Evolutionary conservation across 2,329 filamentous ascomycete genomes (phyloP), one percentile per base, ranked within the genome.

Genomic region (Claviceps paspali): DNA sequence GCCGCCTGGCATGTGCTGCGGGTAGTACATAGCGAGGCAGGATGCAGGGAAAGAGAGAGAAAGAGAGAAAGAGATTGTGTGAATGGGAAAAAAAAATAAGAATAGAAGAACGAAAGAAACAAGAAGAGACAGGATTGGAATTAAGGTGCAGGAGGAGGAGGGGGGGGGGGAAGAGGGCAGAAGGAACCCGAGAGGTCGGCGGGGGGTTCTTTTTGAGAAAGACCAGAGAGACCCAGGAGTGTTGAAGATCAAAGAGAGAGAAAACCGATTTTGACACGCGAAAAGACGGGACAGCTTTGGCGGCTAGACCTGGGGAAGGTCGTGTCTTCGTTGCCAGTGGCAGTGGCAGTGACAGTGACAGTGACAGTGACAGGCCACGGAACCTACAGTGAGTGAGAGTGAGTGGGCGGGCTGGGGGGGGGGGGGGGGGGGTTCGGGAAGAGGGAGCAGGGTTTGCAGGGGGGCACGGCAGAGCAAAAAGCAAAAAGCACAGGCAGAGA

Each of bases 1-100:
- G 42, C 79, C 79, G 47, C 78, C 73, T 49, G 82, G 82, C 67
- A 92, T 79, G 60, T 91, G 82, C 50, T 73, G 65, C 54, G 79
- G 71, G 53, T 91, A 86, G 59, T 93, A 91, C 78, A 92, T 82
- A n/a, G 12, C 29, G 19, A 21, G 29, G 18, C 29, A 12, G 18
- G 7, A 21, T 22, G 18, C 18, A 9, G 18, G 15, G 11, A 17
- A 17, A 30, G 9, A 30, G 15, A 32, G 19, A n/a, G n/a, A n/a
- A n/a, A n/a, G n/a, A n/a, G n/a, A n/a, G n/a, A n/a, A n/a, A n/a
- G n/a, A n/a, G 18, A 32, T 12, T 17, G 11, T 32, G 3, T 60
- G 81, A 79, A 64, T 93, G 93, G 30, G 27, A 29, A 27, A 11
- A 18, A 23, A 18, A 11, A 29, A 23, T 10, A 23, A 30, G 28